A percentile compares a stretch with the other conserved stretches of the same genome.
Conservation (phyloP, 306 rosid genomes). For the Malus sieversii region DNA sequence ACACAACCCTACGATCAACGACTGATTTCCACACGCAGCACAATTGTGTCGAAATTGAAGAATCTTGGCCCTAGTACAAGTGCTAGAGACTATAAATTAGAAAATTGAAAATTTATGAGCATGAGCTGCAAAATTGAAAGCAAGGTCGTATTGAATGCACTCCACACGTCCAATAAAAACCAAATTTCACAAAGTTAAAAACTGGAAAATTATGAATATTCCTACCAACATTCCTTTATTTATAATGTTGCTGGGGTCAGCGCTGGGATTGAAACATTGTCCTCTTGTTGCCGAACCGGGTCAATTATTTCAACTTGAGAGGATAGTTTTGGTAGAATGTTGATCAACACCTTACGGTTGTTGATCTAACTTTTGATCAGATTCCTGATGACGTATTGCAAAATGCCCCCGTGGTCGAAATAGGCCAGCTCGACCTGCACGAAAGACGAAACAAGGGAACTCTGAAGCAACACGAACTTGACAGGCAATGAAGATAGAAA, state of each 20-base stretch:
- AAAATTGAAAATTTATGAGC: not conserved
- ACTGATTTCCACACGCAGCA: too few relatives aligned
- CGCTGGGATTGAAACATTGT: constrained; percentile 17
- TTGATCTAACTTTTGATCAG: constrained; percentile 51
- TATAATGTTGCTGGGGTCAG: constrained; percentile 14
- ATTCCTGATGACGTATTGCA: constrained; percentile 82
- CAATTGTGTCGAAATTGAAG: too few relatives aligned
- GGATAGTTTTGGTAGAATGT: constrained; percentile 7
- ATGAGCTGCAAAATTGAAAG: not conserved
- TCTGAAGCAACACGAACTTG: constrained; percentile 5
- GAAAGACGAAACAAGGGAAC: not conserved
- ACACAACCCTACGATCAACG: not conserved
- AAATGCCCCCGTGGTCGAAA: constrained; percentile 84
- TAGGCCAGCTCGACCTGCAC: constrained; percentile 87
- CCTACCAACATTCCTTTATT: constrained; percentile 27
- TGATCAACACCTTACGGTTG: not conserved
- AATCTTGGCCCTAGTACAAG: too few relatives aligned
- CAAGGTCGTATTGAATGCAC: not conserved
- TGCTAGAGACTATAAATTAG: too few relatives aligned
- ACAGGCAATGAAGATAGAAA: not conserved
- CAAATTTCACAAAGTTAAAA: not conserved
- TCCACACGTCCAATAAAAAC: not conserved
- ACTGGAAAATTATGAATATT: not conserved
- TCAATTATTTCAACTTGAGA: constrained; percentile 23
- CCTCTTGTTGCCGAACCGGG: not conserved